Base-by-base conservation (phyloP, 192 early-diverging fungal species). In the Mortierella hygrophila region DNA sequence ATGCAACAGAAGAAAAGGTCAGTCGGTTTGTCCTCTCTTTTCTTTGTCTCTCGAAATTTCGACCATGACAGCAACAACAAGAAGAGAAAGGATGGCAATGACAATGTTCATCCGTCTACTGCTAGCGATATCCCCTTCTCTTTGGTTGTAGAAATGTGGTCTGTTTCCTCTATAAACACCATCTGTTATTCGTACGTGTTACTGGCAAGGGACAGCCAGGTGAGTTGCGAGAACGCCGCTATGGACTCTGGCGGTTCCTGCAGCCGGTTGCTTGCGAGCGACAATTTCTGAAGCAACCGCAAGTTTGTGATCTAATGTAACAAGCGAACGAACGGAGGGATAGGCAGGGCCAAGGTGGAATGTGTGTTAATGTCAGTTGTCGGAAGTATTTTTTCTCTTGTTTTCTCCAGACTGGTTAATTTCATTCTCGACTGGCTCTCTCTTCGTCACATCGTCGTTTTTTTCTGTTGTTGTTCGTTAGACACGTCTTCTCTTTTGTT, bases 131-230 rank as follows among this genome's bases (percentile, higher is more conserved):
- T 38, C 38, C 38, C 11, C 38, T 15, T 38, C 15, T 69, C 29
- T 20, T 37, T 21, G 0, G 29, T 37, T 40, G 16, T 37, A n/a
- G 38, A 69, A 69, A 32, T 38, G 35, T 26, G n/a, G n/a, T 23
- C 7, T 55, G 5, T 85, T 4, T 69, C 32, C 18, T 10, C 35
- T 38, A 4, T 46, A 38, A 18, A 38, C 6, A 38, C 68, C 11
- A 6, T 29, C 20, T 38, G 38, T 44, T 9, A 0, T 40, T 47
- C 83, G 74, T 86, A 86, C 83, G 72, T 76, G 71, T 91, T 91
- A 44, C 80, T 88, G n/a, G 89, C 87, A 3, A 91, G 75, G 13
- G 89, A 89, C 11, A 91, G 70, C 70, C 81, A 85, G 23, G 85
- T 88, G 4, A 91, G 82, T 16, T 91, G 88, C 26, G 52, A 82